These are phyloP conservation scores for Ophiostoma australiae DNA, from an alignment of 2,329 filamentous ascomycete species.

Conservation along the genomic window DNA sequence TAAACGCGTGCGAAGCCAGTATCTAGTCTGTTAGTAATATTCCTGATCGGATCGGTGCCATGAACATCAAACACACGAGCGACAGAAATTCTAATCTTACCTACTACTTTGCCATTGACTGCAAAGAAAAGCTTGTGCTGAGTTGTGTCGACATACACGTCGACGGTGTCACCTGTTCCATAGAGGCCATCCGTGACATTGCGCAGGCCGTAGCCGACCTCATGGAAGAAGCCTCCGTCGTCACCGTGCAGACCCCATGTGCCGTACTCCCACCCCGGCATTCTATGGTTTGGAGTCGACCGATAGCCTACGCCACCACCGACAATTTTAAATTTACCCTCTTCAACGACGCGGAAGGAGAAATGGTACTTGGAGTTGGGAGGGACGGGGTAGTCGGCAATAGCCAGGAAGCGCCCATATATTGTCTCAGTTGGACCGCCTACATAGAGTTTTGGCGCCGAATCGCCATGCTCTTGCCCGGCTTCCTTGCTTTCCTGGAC, in stretches of 20 bases:
- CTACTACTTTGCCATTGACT: not conserved
- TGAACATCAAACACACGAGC: not conserved
- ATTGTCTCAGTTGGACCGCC: not conserved
- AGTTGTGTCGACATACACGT: not conserved
- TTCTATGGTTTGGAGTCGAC: not conserved
- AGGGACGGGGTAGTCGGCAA: not conserved
- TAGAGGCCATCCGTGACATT: not conserved
- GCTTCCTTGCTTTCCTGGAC: not conserved
- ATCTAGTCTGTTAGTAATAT: not conserved
- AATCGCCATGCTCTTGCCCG: not conserved
- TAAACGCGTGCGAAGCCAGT: slow-evolving; percentile 1
- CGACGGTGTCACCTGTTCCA: not conserved
- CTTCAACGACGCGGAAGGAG: not conserved
- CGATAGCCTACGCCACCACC: not conserved
- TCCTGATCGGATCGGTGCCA: not conserved
- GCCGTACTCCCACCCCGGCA: not conserved
- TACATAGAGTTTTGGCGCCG: not conserved
- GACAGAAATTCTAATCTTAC: not conserved
- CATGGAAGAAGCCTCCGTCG: not conserved
- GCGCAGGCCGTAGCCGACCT: not conserved
- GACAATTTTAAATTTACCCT: no score
- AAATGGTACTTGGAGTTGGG: not conserved
- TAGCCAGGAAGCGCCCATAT: not conserved
- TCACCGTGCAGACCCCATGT: not conserved
- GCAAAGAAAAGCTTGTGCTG: not conserved